Base-by-base conservation (phyloP, 169 alveolate species). In the Eimeria sp. region DNA sequence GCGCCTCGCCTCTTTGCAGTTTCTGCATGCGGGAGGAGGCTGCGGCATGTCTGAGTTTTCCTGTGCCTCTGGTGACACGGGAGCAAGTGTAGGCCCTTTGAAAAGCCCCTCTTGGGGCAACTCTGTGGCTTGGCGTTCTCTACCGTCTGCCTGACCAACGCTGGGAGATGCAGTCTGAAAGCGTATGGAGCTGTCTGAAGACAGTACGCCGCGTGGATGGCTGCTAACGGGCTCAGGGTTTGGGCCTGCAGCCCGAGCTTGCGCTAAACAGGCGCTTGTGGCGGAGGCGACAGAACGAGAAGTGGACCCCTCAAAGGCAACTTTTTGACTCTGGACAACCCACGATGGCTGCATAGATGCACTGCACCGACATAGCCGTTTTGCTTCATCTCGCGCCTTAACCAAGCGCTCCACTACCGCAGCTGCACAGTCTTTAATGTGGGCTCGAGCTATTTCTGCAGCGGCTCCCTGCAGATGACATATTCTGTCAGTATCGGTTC, bases 341-440 rank as follows among this genome's bases (percentile, higher is more conserved):
- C 60, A 1, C 46, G 71, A 49, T 16, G 89, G 30, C 60, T 78
- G 66, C 54, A 33, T 76, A 56, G 16, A 52, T 23, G 56, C 74
- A 60, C 56, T 56, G 74, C 77, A 20, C 40, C 71, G 10, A 54
- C 43, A 33, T 4, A 82, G 30, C 16, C 72, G 62, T n/a, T 11
- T 25, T 9, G 58, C 37, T 37, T 56, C 90, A 6, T 30, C 76
- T 37, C 72, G 90, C 16, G 76, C 90, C 20, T 8, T 30, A 11
- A 83, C 58, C 54, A 83, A 56, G 37, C 90, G 90, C 90, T 56
- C 33, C 72, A 83, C 1, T 11, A 74, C 71, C 54, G 23, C 3
- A 16, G 74, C 56, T 2, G 90, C 72, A n/a, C 76, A 83, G 40
- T 62, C 54, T 11, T 37, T 56, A 6, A 83, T 54, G 14, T 18